Evolutionary conservation across 2,329 filamentous ascomycete species (phyloP).

Genomic region (Epichloe hybrida): DNA sequence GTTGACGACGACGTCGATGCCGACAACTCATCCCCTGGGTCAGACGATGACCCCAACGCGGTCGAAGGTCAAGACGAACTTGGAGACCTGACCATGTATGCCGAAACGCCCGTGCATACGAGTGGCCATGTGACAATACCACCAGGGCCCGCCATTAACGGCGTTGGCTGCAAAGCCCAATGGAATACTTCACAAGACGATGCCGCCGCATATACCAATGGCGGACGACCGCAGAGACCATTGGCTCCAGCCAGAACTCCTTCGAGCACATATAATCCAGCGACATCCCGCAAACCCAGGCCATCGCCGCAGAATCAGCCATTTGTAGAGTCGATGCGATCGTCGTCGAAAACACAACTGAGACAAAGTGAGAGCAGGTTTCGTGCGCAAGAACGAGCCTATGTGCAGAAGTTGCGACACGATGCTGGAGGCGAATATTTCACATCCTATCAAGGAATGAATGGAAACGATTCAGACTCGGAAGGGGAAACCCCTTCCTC

Average conservation of each 20-base stretch:
- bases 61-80: constrained; percentile 37
- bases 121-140: constrained; percentile 30
- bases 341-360: constrained; percentile 38
- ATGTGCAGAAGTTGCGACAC: constrained; percentile 81
- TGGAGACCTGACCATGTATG: constrained; percentile 29
- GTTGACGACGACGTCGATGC: constrained; percentile 13
- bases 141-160: constrained; percentile 28
- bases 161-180: constrained; percentile 24
- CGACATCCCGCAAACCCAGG: constrained; percentile 37
- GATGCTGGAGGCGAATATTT: constrained; percentile 55
- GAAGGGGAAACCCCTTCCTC: constrained; percentile 85
- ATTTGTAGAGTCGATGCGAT: constrained; percentile 30
- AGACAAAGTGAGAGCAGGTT: constrained; percentile 30
- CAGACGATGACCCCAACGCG: constrained; percentile 28
- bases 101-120: constrained; percentile 25
- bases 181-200: constrained; percentile 20
- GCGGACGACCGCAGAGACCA: constrained; percentile 47
- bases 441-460: constrained; percentile 47
- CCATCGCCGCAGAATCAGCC: constrained; percentile 23
- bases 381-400: constrained; percentile 73
- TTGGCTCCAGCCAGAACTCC: constrained; percentile 57
- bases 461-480: constrained; percentile 66
- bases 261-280: constrained; percentile 67
- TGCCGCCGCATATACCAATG: constrained; percentile 16
- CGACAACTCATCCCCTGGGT: constrained; percentile 14